Base-by-base conservation (phyloP, 768 basidiomycete species). In the Podaxis carcinomalis region DNA sequence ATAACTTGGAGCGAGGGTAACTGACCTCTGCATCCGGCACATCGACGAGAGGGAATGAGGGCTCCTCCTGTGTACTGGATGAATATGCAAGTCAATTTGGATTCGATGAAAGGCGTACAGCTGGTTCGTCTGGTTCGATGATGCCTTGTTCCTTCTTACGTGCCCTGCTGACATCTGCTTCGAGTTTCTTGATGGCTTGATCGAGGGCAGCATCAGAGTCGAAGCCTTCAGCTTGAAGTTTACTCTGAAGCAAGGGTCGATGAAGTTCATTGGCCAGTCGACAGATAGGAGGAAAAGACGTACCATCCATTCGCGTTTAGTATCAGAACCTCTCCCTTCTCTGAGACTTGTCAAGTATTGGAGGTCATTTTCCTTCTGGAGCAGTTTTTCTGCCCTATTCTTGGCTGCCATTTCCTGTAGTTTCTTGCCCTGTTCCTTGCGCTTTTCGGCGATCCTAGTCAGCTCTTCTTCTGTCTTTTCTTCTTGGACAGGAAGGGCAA, bases 391-490 rank as follows among this genome's bases (percentile, higher is more conserved):
- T 68, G 83, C 76, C 27, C 96, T 76, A 56, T 87, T 87, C 71
- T 88, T 92, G 0, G 91, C 89, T 27, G 94, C 93, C 66, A 95
- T 83, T 72, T 98, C 95, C 73, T 97, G 95, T 54, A 99, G 71
- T 68, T 92, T 87, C 58, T 84, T 81, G 0, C 93, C 95, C 67
- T 94, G 90, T 72, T 98, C 95, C 69, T 83, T 87, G 58, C 90
- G 76, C 71, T 85, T 88, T 72, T 98, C 95, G 1, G 88, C 78
- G 39, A 87, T 82, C 37, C 85, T 81, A 3, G 86, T 83, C 0
- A 97, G 72, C 68, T 98, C 95, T 67, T 98, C 96, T 64, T 95
- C 93, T 0, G 92, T 89, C 74, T 95, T 97, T 71, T 94, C 92
- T 42, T 92, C 89, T 0, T 80, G 72, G 0, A 82, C 80, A 9